Base-by-base conservation (phyloP, 257 asterid species). In the Plectranthus barbatus region DNA sequence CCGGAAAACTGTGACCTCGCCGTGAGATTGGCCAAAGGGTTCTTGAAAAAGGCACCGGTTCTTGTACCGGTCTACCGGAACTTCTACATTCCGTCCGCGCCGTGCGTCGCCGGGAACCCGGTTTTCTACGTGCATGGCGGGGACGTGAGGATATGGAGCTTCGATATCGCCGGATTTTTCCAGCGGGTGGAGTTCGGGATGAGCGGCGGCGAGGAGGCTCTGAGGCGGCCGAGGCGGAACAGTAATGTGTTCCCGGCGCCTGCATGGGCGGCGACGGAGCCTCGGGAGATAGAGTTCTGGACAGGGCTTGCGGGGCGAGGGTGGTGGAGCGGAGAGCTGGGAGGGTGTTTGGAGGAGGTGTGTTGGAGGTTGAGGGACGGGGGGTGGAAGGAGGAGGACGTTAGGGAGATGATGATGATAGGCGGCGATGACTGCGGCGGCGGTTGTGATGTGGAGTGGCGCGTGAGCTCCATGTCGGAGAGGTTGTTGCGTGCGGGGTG, bases 331-430 rank as follows among this genome's bases (percentile, higher is more conserved):
- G 91, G 80, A 74, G 83, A 77, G 1, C 57, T 91, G 66, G 79
- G 84, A 0, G 86, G 75, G 10, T 80, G 83, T 34, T 68, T 91
- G 69, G 98, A 86, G 69, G 82, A 70, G 67, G 77, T 77, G 66
- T 66, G 74, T 40, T 42, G 78, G 86, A 74, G 83, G 75, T 67
- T 91, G 70, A 84, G 80, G 60, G 71, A 74, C 11, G 98, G 92
- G 13, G 98, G 98, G 58, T 91, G 98, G 98, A 83, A 73, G 17
- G 96, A 88, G 67, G 88, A 91, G 74, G 98, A 91, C 1, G 90
- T 91, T 4, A 78, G 81, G 76, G 98, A 91, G 73, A 91, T 91
- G 98, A 81, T 91, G 96, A 72, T 80, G 82, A 80, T 88, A 81
- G 86, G 79, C 78, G 90, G 77, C 37, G 4, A 77, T 13, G 82